Base-by-base conservation (phyloP, 2,329 filamentous ascomycete genomes). In the Nemania serpens region DNA sequence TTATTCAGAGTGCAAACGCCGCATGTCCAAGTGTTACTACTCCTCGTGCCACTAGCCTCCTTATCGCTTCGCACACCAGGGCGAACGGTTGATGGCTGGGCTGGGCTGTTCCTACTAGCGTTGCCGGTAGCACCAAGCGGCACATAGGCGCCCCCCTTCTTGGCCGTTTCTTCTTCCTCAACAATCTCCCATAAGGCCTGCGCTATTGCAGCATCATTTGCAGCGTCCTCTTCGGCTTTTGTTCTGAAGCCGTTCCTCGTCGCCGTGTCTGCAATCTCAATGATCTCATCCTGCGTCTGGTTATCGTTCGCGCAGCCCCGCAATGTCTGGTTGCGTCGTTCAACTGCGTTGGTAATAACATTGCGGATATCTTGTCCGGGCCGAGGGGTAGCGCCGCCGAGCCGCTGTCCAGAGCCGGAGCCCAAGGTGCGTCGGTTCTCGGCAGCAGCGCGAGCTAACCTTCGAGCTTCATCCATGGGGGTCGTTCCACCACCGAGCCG, bases 141-240 rank as follows among this genome's bases (percentile, higher is more conserved):
- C 55, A 84, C 78, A 69, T 87, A 82, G 15, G 77, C 80, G 55
- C 78, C 75, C n/a, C 86, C 84, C 64, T 86, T 83, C 67, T 81
- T 82, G 41, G 70, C 70, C 63, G 74, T 76, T 63, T 90, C 84
- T 63, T 96, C 93, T 72, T 96, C 88, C 71, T 96, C 90, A 25
- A 95, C 89, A 17, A 97, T 80, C 70, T 97, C 93, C 79, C 91
- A 93, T 34, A 96, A 80, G 0, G 93, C 93, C 70, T 93, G 87
- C 55, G 92, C 87, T 62, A 97, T 96, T 5, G 93, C 93, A 22
- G 85, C 82, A 58, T 97, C 91, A 69, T 97, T 96, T 3, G 92
- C 93, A 68, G 93, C 89, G 57, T 97, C 92, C 73, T 96, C 91
- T 66, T 96, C 91, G 0, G 91, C 92, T 70, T 91, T 85, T 0